Evolutionary conservation across 129 eudicot genomes (phyloP), one percentile per base, ranked within the genome.

Genomic region (Apium graveolens): DNA sequence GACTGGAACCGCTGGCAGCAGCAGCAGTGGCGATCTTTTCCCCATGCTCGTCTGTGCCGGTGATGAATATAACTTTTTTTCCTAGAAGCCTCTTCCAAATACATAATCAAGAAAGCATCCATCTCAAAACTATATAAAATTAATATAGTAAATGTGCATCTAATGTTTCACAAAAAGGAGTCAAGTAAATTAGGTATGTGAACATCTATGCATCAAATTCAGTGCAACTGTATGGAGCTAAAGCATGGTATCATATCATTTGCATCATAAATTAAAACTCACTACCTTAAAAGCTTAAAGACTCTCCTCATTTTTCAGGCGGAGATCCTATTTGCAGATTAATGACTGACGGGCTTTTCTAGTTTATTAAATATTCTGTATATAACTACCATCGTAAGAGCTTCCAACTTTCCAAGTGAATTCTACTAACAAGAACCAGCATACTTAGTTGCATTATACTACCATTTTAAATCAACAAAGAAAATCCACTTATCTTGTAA

Each of bases 21-120:
- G 99, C 97, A 2, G 99, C 97, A 63, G 91, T 92, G 51, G 99
- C 99, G 81, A 96, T 96, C 87, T 96, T 96, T 77, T 96, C 99
- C 70, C 99, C 99, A 82, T 92, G 99, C 85, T 96, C 99, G 82
- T 96, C 97, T 34, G 97, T 96, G 71, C 99, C 99, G 27, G 97
- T 92, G 41, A 96, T 83, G 81, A 96, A 96, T 83, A 92, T 86
- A 78, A 96, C 97, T 85, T 90, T 90, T 83, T 92, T 96, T 70
- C 92, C 90, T 3, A 81, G 77, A 71, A 96, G 94, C 86, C 99
- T 92, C 97, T 96, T 87, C 75, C 80, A 84, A 79, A 74, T 66
- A 39, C n/a, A 75, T 74, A 48, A 42, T 3, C 38, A 34, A 62
- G 79, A 82, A 27, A 20, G 7, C 39, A 51, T n/a, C 5, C 57